These are phyloP conservation scores for Mariannaea elegans DNA, from an alignment of 2,329 filamentous ascomycete genomes.

Conservation along the genomic window DNA sequence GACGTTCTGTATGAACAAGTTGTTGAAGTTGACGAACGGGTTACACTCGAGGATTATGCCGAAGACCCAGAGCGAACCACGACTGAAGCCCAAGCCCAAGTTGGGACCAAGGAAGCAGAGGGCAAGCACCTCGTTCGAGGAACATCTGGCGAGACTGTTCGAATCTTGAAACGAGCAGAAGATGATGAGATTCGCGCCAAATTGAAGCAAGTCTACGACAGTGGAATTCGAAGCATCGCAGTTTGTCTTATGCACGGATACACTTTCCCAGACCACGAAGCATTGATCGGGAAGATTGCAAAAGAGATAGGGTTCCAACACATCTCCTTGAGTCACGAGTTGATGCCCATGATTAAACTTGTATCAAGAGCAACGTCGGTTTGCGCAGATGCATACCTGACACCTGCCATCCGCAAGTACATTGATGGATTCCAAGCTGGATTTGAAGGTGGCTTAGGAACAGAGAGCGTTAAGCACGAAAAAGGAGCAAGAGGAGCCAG, in stretches of 20 bases:
- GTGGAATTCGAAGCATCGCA: slow-evolving; percentile 81
- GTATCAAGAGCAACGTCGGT: slow-evolving; percentile 54
- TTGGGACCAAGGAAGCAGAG: slow-evolving; percentile 56
- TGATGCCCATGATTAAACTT: slow-evolving; percentile 57
- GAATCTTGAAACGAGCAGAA: slow-evolving; percentile 69
- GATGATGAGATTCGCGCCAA: slow-evolving; percentile 63
- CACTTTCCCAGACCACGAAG: slow-evolving; percentile 88
- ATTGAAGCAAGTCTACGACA: slow-evolving; percentile 68
- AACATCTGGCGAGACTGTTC: slow-evolving; percentile 74
- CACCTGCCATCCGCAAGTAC: slow-evolving; percentile 52
- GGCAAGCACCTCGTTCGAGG: slow-evolving; percentile 72
- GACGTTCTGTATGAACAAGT: slow-evolving; percentile 87
- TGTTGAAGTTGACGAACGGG: slow-evolving; percentile 89
- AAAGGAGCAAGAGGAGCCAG: slow-evolving; percentile 74
- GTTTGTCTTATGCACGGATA: slow-evolving; percentile 94
- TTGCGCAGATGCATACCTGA: slow-evolving; percentile 56
- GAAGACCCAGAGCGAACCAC: slow-evolving; percentile 77
- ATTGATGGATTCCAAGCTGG: slow-evolving; percentile 81
- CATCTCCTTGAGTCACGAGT: slow-evolving; percentile 65
- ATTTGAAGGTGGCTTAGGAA: slow-evolving; percentile 83
- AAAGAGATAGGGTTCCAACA: slow-evolving; percentile 78
- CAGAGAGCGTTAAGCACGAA: slow-evolving; percentile 75
- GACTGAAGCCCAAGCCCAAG: slow-evolving; percentile 63
- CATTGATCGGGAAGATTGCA: slow-evolving; percentile 78
- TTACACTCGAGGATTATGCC: slow-evolving; percentile 91